phyloP scores from a whole-genome alignment of 2,329 filamentous ascomycete genomes.

The Fusarium sp. region DNA sequence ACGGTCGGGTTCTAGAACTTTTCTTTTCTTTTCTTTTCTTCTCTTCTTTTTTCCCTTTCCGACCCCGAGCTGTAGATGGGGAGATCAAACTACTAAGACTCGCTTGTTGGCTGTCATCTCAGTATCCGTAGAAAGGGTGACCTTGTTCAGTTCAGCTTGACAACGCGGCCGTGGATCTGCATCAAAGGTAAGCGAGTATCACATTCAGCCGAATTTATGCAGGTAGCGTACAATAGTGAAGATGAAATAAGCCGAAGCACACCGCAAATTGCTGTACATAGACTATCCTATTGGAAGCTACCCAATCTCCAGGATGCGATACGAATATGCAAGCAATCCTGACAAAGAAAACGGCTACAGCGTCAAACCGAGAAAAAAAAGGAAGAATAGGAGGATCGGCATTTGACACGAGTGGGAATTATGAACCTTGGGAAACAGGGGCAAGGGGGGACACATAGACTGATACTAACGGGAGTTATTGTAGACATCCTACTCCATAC shows the following conservation, averaged over 20 bases:
- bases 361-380: slow-evolving; percentile 15
- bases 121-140: neutral
- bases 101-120: slow-evolving; percentile 1
- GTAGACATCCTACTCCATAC: neutral
- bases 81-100: neutral
- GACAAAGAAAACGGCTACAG: slow-evolving; percentile 32
- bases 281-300: neutral
- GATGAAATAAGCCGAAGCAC: neutral
- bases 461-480: neutral
- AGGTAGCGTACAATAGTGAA: neutral
- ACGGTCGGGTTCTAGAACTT: slow-evolving; percentile 38
- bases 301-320: neutral
- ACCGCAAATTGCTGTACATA: neutral
- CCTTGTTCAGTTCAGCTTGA: slow-evolving; percentile 3
- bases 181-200: slow-evolving; percentile 9
- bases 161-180: slow-evolving; percentile 7
- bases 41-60: neutral
- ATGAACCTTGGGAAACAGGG: slow-evolving; percentile 17
- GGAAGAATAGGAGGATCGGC: slow-evolving; percentile 41
- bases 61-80: neutral
- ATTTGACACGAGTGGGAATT: slow-evolving; percentile 21
- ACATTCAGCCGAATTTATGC: slow-evolving; percentile 18
- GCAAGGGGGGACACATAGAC: neutral
- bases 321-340: neutral
- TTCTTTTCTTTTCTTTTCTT: neutral